A percentile compares a stretch with the other conserved stretches of the same genome.
These are phyloP conservation scores for Plasmodium sp. DNA, from an alignment of 169 alveolate genomes.

Conservation along the genomic window DNA sequence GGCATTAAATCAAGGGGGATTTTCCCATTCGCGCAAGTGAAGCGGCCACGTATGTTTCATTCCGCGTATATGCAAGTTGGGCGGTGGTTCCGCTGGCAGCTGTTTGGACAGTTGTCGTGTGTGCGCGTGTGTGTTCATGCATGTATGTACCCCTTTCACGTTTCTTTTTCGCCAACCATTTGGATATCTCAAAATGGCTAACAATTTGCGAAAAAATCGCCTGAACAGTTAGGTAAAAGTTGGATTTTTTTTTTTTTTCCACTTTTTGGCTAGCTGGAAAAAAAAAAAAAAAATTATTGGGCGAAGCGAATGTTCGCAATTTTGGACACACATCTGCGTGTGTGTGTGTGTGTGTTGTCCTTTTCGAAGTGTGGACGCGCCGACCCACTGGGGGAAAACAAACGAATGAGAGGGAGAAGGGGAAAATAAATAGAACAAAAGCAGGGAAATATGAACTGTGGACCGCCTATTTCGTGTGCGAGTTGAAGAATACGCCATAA, in stretches of 20 bases:
- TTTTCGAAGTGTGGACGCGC: neutral
- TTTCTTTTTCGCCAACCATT: neutral
- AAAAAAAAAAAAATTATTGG: too few relatives aligned
- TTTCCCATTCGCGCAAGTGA: neutral
- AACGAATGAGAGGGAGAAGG: neutral
- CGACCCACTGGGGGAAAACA: neutral
- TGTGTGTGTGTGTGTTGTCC: neutral
- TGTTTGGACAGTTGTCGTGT: neutral
- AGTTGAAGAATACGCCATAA: neutral
- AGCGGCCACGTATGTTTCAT: neutral
- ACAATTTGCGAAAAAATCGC: neutral
- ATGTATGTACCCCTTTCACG: neutral
- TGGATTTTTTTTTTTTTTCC: too few relatives aligned
- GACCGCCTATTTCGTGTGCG: neutral
- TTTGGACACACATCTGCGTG: neutral
- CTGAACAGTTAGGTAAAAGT: neutral
- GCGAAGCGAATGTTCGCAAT: neutral
- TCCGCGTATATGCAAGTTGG: neutral
- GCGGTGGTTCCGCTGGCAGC: neutral
- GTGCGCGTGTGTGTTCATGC: neutral
- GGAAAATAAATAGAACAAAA: too few relatives aligned
- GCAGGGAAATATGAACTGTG: neutral
- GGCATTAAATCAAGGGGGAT: neutral
- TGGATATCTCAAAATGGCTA: neutral
- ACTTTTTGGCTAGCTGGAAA: neutral